Conservation (phyloP, 2,329 filamentous ascomycete species). For the Davidsoniella australis region DNA sequence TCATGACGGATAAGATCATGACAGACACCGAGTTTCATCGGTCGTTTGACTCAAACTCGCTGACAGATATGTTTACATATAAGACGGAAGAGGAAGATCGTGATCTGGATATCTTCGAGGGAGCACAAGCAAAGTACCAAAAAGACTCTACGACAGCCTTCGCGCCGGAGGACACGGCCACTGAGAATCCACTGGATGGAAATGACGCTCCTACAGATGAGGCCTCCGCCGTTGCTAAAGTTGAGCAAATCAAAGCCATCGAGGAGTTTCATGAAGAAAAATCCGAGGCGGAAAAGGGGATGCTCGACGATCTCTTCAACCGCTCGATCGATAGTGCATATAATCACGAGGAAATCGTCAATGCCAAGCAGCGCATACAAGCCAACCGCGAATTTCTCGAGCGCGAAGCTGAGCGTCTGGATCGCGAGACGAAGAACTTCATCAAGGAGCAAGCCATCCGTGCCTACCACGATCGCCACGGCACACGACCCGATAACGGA, state of each 20-base stretch:
- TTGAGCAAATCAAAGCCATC: constrained; percentile 35
- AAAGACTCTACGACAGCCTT: neutral
- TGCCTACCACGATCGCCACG: constrained; percentile 31
- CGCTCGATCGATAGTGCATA: constrained; percentile 78
- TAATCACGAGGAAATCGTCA: constrained; percentile 83
- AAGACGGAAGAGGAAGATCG: constrained; percentile 58
- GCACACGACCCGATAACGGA: constrained; percentile 53
- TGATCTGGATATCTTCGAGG: constrained; percentile 62
- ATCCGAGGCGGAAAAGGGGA: constrained; percentile 45
- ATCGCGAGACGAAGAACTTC: constrained; percentile 12
- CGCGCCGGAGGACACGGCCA: neutral
- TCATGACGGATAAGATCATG: constrained; percentile 88
- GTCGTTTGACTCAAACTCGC: constrained; percentile 73
- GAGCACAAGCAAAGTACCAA: constrained; percentile 49
- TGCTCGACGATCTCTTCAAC: constrained; percentile 81
- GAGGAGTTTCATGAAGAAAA: constrained; percentile 40
- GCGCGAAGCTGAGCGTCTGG: constrained; percentile 32
- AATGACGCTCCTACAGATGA: neutral
- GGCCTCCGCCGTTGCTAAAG: constrained; percentile 4
- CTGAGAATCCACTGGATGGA: too few species aligned
- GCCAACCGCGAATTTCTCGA: constrained; percentile 67
- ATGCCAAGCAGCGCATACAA: constrained; percentile 50
- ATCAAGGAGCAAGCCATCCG: constrained; percentile 36
- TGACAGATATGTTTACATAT: constrained; percentile 77
- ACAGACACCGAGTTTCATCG: constrained; percentile 87